phyloP scores from a whole-genome alignment of 2,329 filamentous ascomycete genomes.

The Calcarisporium arbuscula region DNA sequence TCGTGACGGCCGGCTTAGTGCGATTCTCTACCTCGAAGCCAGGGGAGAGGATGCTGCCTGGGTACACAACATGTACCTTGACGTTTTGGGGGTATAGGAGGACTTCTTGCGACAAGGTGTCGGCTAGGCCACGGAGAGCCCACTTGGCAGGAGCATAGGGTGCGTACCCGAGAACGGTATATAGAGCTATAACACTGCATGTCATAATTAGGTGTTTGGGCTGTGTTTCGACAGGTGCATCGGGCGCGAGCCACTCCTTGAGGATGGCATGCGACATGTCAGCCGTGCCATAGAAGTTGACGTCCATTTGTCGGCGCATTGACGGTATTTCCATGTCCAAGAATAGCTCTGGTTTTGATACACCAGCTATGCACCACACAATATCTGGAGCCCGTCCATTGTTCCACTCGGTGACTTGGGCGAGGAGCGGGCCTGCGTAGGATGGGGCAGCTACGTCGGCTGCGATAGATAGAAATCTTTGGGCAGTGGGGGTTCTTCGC shows the following conservation, averaged over 20 bases:
- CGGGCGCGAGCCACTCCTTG: slow-evolving; percentile 61
- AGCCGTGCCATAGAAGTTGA: slow-evolving; percentile 82
- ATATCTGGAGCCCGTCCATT: slow-evolving; percentile 66
- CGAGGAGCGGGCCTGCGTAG: slow-evolving; percentile 65
- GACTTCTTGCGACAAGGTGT: slow-evolving; percentile 77
- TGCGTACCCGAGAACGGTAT: slow-evolving; percentile 72
- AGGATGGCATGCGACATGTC: slow-evolving; percentile 81
- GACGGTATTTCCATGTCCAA: slow-evolving; percentile 62
- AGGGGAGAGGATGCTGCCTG: slow-evolving; percentile 73
- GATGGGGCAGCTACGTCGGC: slow-evolving; percentile 70
- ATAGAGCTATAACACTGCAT: slow-evolving; percentile 67
- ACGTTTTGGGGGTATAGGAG: slow-evolving; percentile 80
- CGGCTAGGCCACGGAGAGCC: slow-evolving; percentile 75
- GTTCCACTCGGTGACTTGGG: slow-evolving; percentile 75
- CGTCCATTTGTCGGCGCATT: slow-evolving; percentile 76
- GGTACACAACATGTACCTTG: slow-evolving; percentile 74
- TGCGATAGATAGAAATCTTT: slow-evolving; percentile 77
- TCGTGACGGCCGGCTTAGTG: slow-evolving; percentile 75
- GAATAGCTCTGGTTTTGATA: slow-evolving; percentile 68
- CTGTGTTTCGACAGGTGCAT: slow-evolving; percentile 34
- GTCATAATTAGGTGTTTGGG: slow-evolving; percentile 84
- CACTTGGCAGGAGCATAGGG: slow-evolving; percentile 82
- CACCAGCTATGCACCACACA: slow-evolving; percentile 85
- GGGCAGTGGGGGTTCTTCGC: slow-evolving; percentile 59
- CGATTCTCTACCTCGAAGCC: slow-evolving; percentile 70